Percentiles rank a stretch among this genome's conserved stretches.
These are phyloP conservation scores for Delphinella strobiligena DNA, from an alignment of 2,329 filamentous ascomycete species.

Conservation along the genomic window DNA sequence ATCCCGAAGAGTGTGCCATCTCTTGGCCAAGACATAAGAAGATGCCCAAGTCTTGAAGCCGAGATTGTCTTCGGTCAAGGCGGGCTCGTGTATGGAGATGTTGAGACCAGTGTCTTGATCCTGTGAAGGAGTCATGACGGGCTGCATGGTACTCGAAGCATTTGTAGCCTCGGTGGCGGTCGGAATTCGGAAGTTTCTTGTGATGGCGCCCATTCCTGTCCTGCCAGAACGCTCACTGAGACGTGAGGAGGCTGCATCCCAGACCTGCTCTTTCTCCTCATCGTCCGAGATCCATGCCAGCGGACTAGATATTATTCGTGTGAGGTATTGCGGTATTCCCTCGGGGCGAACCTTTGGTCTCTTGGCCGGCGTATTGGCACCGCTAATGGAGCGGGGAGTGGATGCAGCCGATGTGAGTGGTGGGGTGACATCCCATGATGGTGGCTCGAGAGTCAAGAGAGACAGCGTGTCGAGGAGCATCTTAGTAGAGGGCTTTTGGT, in stretches of 20 bases:
- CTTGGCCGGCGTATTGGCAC: slow-evolving; percentile 13
- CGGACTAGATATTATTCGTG: slow-evolving; percentile 53
- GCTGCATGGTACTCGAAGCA: slow-evolving; percentile 4
- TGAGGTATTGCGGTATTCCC: slow-evolving; percentile 53
- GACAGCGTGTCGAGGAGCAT: slow-evolving; percentile 55
- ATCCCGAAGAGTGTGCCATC: slow-evolving; percentile 37
- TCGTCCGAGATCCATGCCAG: slow-evolving; percentile 59
- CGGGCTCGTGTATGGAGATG: slow-evolving; percentile 70
- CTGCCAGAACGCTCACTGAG: slow-evolving; percentile 80
- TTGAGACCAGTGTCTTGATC: slow-evolving; percentile 32
- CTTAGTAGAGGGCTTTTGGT: slow-evolving; percentile 57
- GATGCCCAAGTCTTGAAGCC: slow-evolving; percentile 95
- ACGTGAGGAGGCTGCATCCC: slow-evolving; percentile 66
- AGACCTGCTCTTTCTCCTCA: slow-evolving; percentile 54
- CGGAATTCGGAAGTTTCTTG: slow-evolving; percentile 46
- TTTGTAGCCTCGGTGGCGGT: slow-evolving; percentile 10
- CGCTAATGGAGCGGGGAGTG: slow-evolving; percentile 15
- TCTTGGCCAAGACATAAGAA: slow-evolving; percentile 70
- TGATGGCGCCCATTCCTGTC: slow-evolving; percentile 52
- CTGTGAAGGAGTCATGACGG: slow-evolving; percentile 9
- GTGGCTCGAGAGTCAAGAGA: slow-evolving; percentile 53
- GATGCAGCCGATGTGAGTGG: slow-evolving; percentile 8
- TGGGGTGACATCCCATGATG: slow-evolving; percentile 50
- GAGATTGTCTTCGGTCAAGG: slow-evolving; percentile 74
- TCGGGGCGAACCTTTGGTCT: slow-evolving; percentile 33